These are phyloP conservation scores for Yamadazyma aaseri DNA, from an alignment of 1,139 yeast species.

Conservation along the genomic window DNA sequence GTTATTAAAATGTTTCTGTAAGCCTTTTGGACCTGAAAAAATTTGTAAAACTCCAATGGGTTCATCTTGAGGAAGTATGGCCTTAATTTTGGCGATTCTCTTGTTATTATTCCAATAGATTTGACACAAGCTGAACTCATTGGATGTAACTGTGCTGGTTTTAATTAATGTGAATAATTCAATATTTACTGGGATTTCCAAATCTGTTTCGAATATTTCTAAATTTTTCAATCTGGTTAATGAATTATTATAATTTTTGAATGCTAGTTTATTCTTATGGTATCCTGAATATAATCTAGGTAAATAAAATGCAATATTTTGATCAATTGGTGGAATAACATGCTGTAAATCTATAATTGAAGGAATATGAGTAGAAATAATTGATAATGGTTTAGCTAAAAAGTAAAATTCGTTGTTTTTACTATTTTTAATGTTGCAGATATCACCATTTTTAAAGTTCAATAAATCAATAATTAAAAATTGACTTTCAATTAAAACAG, in stretches of 20 bases:
- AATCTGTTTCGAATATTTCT: constrained; percentile 76
- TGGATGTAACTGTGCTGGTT: constrained; percentile 51
- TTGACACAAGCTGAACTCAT: constrained; percentile 69
- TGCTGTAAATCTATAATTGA: constrained; percentile 76
- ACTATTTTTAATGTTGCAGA: constrained; percentile 33
- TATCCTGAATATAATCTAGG: constrained; percentile 88
- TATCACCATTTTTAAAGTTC: constrained; percentile 34
- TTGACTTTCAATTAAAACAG: constrained; percentile 70
- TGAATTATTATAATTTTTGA: constrained; percentile 75
- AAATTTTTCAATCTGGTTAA: constrained; percentile 68
- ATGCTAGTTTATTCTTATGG: constrained; percentile 53
- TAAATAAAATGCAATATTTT: constrained; percentile 71
- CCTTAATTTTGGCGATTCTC: constrained; percentile 76
- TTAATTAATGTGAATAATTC: constrained; percentile 58
- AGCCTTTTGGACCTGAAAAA: constrained; percentile 69
- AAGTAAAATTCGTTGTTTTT: constrained; percentile 63
- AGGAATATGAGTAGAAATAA: constrained; percentile 87
- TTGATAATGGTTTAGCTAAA: constrained; percentile 68
- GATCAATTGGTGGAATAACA: constrained; percentile 79
- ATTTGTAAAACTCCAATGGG: constrained; percentile 72
- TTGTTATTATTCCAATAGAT: constrained; percentile 64
- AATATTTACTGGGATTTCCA: constrained; percentile 67
- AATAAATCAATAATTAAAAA: constrained; percentile 72
- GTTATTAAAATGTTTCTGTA: constrained; percentile 56
- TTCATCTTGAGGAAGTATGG: constrained; percentile 67